phyloP scores from a whole-genome alignment of 2,329 filamentous ascomycete genomes.

The Lasiodiplodia sp. region DNA sequence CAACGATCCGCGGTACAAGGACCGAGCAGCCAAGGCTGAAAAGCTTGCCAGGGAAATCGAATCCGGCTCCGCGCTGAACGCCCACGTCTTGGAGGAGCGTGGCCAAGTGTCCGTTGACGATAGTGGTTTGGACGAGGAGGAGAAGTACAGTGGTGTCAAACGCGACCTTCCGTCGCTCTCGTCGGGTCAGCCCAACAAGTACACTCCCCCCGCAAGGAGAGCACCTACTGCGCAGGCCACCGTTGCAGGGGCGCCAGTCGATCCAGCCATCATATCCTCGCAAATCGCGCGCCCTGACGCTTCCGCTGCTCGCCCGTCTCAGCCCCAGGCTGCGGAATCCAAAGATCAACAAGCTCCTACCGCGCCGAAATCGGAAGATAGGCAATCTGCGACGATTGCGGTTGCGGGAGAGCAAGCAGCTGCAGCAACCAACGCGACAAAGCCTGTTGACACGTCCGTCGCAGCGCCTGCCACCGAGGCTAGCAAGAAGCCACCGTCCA shows the following conservation, averaged over 20 bases:
- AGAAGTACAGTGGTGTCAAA: slow-evolving; percentile 95
- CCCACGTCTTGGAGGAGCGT: slow-evolving; percentile 90
- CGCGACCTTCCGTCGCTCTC: slow-evolving; percentile 73
- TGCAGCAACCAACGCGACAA: slow-evolving; percentile 37
- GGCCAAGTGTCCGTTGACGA: slow-evolving; percentile 70
- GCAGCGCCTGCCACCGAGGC: slow-evolving; percentile 34
- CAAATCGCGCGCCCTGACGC: slow-evolving; percentile 65
- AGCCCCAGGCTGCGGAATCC: slow-evolving; percentile 33
- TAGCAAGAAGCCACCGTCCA: slow-evolving; percentile 13
- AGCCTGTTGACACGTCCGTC: slow-evolving; percentile 36
- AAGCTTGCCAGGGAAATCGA: slow-evolving; percentile 91
- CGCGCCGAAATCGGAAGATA: slow-evolving; percentile 26
- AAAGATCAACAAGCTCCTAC: slow-evolving; percentile 37
- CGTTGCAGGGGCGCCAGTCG: slow-evolving; percentile 77
- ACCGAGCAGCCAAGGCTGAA: slow-evolving; percentile 81
- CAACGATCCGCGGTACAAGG: slow-evolving; percentile 79
- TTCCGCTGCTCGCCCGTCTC: slow-evolving; percentile 37
- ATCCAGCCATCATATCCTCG: slow-evolving; percentile 91
- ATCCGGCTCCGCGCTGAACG: slow-evolving; percentile 72
- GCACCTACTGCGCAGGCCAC: slow-evolving; percentile 77
- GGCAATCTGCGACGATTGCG: background rate
- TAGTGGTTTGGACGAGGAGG: slow-evolving; percentile 82
- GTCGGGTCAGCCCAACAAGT: slow-evolving; percentile 71
- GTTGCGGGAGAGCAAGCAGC: background rate
- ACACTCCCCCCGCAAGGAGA: slow-evolving; percentile 88